A percentile compares a stretch with the other conserved stretches of the same genome.
phyloP scores from a whole-genome alignment of 2,329 filamentous ascomycete species.

The Xenosphaeropsis pyriputrescens region DNA sequence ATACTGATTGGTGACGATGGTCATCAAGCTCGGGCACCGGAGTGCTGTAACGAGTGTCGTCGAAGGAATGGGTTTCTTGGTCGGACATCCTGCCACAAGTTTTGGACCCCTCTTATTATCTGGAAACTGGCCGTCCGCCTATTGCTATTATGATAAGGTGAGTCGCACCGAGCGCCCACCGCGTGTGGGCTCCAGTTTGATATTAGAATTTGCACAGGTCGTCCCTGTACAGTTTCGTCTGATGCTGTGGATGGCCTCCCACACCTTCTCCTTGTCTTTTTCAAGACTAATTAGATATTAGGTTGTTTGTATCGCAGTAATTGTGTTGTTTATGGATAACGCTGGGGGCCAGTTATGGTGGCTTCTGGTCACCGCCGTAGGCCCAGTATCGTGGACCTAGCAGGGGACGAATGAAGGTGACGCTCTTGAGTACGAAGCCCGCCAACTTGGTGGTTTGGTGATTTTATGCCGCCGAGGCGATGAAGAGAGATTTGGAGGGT shows the following conservation, averaged over 20 bases:
- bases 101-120: neutral
- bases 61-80: conserved; percentile 38
- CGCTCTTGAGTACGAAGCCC: conserved; percentile 58
- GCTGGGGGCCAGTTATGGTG: conserved; percentile 63
- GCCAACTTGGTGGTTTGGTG: conserved; percentile 74
- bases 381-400: conserved; percentile 87
- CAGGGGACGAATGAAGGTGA: conserved; percentile 74
- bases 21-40: conserved; percentile 76
- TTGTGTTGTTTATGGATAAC: conserved; percentile 2
- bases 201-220: conserved; percentile 20
- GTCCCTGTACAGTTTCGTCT: conserved; percentile 15
- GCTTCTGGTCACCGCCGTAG: conserved; percentile 92
- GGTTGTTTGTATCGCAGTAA: neutral
- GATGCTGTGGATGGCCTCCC: neutral
- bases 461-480: conserved; percentile 16
- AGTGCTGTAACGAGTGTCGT: conserved; percentile 53
- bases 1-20: conserved; percentile 55
- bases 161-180: conserved; percentile 39
- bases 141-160: conserved; percentile 16
- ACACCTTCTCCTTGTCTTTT: conserved; percentile 3
- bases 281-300: neutral
- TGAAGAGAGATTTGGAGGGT: neutral
- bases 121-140: neutral
- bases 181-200: conserved; percentile 33
- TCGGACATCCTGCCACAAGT: conserved; percentile 45